Conservation (phyloP, 163 green algal genomes). For the Scenedesmus sp. region DNA sequence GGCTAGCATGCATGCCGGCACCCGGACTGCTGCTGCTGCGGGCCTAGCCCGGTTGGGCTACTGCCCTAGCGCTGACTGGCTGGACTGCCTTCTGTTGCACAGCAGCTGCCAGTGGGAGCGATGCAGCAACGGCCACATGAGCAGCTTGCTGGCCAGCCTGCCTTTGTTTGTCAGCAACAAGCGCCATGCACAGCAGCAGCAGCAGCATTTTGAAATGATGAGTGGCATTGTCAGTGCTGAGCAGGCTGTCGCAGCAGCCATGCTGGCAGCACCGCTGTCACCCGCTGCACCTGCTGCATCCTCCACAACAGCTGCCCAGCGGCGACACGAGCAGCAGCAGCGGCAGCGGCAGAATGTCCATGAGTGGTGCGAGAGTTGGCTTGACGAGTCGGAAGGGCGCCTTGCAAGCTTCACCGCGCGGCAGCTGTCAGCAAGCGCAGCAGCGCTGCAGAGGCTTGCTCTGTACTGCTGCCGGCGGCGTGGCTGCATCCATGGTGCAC, state of each 20-base stretch:
- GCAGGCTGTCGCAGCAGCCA: neutral
- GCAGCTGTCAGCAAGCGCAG: constrained; percentile 2
- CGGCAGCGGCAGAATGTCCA: neutral
- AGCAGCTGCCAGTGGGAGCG: constrained; percentile 12
- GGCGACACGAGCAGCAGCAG: neutral
- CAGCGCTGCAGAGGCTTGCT: neutral
- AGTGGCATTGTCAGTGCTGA: neutral
- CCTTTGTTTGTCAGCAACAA: neutral
- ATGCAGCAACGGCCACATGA: constrained; percentile 12
- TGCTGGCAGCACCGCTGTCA: neutral
- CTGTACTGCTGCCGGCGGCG: neutral
- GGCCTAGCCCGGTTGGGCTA: neutral
- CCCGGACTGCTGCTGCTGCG: neutral
- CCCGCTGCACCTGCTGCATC: neutral
- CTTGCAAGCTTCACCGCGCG: neutral
- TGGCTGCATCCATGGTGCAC: neutral
- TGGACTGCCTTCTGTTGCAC: constrained; percentile 23
- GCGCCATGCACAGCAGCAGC: constrained; percentile 9
- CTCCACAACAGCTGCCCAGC: neutral
- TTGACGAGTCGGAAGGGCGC: neutral
- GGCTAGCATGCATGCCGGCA: neutral
- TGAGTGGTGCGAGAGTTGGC: neutral
- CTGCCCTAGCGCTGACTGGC: neutral
- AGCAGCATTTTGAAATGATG: neutral
- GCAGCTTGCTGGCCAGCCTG: neutral